Evolutionary conservation across 768 basidiomycete species (phyloP).

Genomic region (Cystoderma amianthinum): DNA sequence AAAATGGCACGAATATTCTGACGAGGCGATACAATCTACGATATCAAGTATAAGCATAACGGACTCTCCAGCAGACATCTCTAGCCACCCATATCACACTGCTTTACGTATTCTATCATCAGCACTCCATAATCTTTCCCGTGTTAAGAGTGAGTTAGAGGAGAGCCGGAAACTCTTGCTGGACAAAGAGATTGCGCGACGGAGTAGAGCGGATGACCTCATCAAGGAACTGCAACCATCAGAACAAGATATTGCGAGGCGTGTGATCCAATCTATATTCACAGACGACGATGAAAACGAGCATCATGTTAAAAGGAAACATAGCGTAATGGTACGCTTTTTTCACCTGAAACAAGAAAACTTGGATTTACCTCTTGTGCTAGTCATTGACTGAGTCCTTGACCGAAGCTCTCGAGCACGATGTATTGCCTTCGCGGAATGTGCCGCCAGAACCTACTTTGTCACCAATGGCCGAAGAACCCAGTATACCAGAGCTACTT

Average conservation of each 20-base stretch:
- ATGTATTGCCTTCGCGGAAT: conserved; percentile 29
- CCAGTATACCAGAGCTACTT: conserved; percentile 3
- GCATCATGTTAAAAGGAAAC: conserved; percentile 46
- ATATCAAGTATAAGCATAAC: conserved; percentile 42
- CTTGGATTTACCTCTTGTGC: too few relatives aligned
- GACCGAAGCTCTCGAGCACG: conserved; percentile 47
- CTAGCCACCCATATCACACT: conserved; percentile 56
- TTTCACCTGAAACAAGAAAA: too few relatives aligned
- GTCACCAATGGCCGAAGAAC: conserved; percentile 28
- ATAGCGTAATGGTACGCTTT: conserved; percentile 49
- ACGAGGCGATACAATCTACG: conserved; percentile 62
- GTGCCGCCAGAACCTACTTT: conserved; percentile 20
- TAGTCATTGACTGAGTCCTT: conserved; percentile 50
- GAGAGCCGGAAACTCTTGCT: conserved; percentile 40
- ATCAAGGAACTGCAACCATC: conserved; percentile 50
- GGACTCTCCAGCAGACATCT: conserved; percentile 38
- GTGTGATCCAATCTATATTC: conserved; percentile 64
- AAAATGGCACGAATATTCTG: conserved; percentile 74
- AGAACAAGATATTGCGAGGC: conserved; percentile 61
- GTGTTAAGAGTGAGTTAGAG: conserved; percentile 58
- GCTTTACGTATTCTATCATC: conserved; percentile 66
- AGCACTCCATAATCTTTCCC: conserved; percentile 52
- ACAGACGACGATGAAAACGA: conserved; percentile 39
- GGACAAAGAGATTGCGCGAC: conserved; percentile 54
- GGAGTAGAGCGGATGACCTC: conserved; percentile 44